Evolutionary conservation across 331 rosid genomes (phyloP), one percentile per base, ranked within the genome.

Genomic region (Acacia concinna): DNA sequence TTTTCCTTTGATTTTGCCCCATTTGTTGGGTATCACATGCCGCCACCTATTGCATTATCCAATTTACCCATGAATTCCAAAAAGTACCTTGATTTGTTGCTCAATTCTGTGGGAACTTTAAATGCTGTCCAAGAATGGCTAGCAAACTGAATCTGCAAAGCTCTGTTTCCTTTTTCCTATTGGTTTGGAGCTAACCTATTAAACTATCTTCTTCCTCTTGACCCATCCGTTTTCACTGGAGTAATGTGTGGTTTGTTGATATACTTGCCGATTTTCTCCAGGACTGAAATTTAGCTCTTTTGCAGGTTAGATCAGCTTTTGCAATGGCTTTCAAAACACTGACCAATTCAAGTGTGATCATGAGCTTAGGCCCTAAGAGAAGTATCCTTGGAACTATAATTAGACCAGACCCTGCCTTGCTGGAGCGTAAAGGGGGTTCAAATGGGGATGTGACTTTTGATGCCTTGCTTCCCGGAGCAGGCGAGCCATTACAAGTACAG

Each of bases 381-480:
- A 93, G 99, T 85, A 91, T 95, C 84, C 93, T 95, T 1, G 99
- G 99, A 54, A 91, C 97, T 21, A 91, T 95, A 87, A 95, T 95
- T 69, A 84, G 98, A 81, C 97, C 99, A 1, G 98, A 95, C 76
- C 81, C 89, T 8, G 76, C 83, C 21, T 84, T 95, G 87, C 71
- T 84, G 60, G 90, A 89, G 81, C 96, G 99, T 47, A 95, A 90
- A 80, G 98, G 98, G 17, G 97, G 97, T 20, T 86, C 70, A 28
- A 79, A 85, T 3, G 96, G 99, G 25, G 89, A 86, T 43, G 89
- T 89, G 66, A 89, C 93, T 67, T 90, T 91, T 68, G 64, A 81
- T 78, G 91, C 87, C 83, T 80, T 95, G 90, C 99, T 95, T 82
- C 99, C 98, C 4, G 98, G 99, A 75, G 99, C 97, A 21, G 94